Percentiles rank a stretch among this genome's conserved stretches.
These are phyloP conservation scores for Lepidium africanum DNA, from an alignment of 345 rosid species.

Conservation along the genomic window DNA sequence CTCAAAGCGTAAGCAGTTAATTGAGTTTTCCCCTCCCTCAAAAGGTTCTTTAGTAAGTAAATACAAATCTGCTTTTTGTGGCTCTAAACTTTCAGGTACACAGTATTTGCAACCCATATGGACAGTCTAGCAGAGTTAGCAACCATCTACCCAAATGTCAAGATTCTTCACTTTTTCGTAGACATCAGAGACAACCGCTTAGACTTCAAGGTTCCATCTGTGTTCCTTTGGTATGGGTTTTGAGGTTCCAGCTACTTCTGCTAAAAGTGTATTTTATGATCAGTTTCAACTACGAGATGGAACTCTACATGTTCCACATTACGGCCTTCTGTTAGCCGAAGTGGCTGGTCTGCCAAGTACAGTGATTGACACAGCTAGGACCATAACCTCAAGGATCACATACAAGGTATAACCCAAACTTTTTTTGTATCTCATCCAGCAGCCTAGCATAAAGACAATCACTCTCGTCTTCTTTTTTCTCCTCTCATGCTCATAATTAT, in stretches of 20 bases:
- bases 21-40: not conserved
- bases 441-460: not conserved
- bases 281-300: slow-evolving; percentile 89
- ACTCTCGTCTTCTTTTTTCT: not conserved
- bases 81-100: slow-evolving; percentile 47
- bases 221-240: not conserved
- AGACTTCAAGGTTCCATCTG: slow-evolving; percentile 68
- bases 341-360: slow-evolving; percentile 80
- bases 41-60: not conserved
- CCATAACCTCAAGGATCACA: slow-evolving; percentile 58
- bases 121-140: slow-evolving; percentile 78
- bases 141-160: slow-evolving; percentile 78
- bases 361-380: slow-evolving; percentile 74
- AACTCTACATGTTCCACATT: slow-evolving; percentile 62
- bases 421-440: not conserved
- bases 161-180: slow-evolving; percentile 73
- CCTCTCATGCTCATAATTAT: not conserved
- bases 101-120: slow-evolving; percentile 86
- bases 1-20: slow-evolving; percentile 56
- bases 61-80: not conserved
- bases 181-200: slow-evolving; percentile 61
- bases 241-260: not conserved
- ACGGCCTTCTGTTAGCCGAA: slow-evolving; percentile 78
- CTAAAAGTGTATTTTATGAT: not conserved
- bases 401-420: slow-evolving; percentile 38